Base-by-base conservation (phyloP, 176 grass and related monocot species). In the Cymbopogon citratus region DNA sequence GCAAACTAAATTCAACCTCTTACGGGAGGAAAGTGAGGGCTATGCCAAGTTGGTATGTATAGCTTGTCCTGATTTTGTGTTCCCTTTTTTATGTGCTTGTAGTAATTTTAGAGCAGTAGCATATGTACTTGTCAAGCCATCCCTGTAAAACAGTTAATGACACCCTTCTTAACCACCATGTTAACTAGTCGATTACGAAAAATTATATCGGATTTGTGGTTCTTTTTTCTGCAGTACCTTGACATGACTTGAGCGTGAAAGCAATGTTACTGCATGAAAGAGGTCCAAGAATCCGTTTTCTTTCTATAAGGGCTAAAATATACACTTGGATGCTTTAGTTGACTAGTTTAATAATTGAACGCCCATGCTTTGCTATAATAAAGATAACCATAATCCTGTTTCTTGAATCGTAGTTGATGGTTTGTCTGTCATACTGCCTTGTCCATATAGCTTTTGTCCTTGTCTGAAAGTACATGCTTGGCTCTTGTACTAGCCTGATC, bases 21-120 rank as follows among this genome's bases (percentile, higher is more conserved):
- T 99, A 81, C 86, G 91, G 66, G 97, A 99, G 87, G 97, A 99
- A 88, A 99, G 93, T 40, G 97, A 99, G 89, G 97, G 97, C 61
- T 99, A 99, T 66, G 93, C 97, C 51, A 99, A 99, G 70, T 78
- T 99, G 91, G 97, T 99, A 87, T 36, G 91, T 69, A 71, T 83
- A 78, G 82, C 38, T 81, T 49, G 39, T 77, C 28, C 44, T 68
- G 29, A 49, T 74, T 39, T 73, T 33, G 28, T 5, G 5, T 76
- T 76, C 28, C 29, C 13, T 51, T 39, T 13, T 63, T 56, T 68
- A 69, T 83, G 73, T 83, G 83, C 5, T 84, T 60, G 66, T 69
- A 40, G 39, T 84, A 38, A 31, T 56, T 78, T 44, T 44, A 52
- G 54, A 57, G 63, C 49, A 23, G 69, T 21, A 87, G 27, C 60